Conservation (phyloP, 192 early-diverging fungal species). For the Paraglomus occultum region DNA sequence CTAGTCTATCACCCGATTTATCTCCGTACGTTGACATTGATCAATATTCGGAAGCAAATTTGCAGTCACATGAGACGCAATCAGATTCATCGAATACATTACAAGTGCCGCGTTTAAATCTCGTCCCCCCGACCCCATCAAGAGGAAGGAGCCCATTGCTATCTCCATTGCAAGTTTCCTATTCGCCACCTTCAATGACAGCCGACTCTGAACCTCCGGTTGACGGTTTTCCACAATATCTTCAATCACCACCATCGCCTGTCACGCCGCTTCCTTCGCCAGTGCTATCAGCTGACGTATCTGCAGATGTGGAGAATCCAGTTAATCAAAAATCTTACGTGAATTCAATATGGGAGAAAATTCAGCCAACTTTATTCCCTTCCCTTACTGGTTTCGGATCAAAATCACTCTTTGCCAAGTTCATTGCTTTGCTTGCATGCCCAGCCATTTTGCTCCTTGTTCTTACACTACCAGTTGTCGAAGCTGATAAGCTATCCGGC, state of each 20-base stretch:
- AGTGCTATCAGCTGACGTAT: conserved; percentile 31
- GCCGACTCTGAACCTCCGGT: neutral
- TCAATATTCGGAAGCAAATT: neutral
- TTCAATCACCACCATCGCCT: conserved; percentile 32
- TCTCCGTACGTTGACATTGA: neutral
- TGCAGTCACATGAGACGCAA: neutral
- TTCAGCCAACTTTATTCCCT: conserved; percentile 51
- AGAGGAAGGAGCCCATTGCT: conserved; percentile 10
- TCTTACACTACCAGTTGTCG: conserved; percentile 64
- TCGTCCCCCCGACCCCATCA: conserved; percentile 10
- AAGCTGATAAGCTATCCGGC: conserved; percentile 35
- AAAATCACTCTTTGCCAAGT: conserved; percentile 46
- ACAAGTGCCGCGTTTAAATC: neutral
- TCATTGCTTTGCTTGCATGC: conserved; percentile 48
- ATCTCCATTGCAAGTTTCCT: neutral
- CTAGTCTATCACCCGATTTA: neutral
- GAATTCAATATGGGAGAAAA: conserved; percentile 22
- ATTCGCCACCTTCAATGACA: neutral
- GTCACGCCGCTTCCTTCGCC: conserved; percentile 31
- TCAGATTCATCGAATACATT: neutral
- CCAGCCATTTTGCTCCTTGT: conserved; percentile 55
- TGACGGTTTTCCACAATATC: neutral
- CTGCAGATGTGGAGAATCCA: neutral
- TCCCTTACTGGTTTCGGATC: conserved; percentile 51
- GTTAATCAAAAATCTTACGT: too few relatives aligned